Percentiles rank a stretch among this genome's conserved stretches.
These are phyloP conservation scores for Chloropicon primus DNA, from an alignment of 139 green algal genomes.

Conservation along the genomic window DNA sequence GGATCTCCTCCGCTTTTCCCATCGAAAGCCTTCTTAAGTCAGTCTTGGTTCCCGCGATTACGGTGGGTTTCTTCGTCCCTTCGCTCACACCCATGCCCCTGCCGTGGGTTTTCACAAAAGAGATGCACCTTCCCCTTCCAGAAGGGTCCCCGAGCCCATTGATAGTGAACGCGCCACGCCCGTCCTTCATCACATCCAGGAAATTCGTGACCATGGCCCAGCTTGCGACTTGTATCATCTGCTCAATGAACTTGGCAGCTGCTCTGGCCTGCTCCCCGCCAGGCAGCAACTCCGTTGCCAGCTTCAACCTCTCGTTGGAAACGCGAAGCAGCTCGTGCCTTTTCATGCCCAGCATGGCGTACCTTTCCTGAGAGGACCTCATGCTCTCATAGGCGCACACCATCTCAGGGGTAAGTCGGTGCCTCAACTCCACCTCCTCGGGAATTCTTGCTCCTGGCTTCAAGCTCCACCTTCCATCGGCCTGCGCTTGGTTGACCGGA, in stretches of 20 bases:
- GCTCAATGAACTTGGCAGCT: constrained; percentile 23
- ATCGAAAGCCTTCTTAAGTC: constrained; percentile 60
- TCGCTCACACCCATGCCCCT: constrained; percentile 13
- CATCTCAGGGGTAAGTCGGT: constrained; percentile 28
- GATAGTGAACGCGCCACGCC: constrained; percentile 20
- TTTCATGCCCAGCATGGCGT: constrained; percentile 16
- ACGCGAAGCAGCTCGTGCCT: neutral
- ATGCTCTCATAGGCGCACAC: constrained; percentile 31
- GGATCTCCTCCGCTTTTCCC: constrained; percentile 28
- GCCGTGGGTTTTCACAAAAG: constrained; percentile 25
- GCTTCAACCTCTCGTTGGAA: constrained; percentile 7
- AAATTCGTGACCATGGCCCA: constrained; percentile 50
- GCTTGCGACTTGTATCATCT: constrained; percentile 20
- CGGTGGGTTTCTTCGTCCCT: neutral
- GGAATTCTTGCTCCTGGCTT: constrained; percentile 16
- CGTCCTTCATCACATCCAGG: constrained; percentile 27
- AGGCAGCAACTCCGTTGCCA: constrained; percentile 16
- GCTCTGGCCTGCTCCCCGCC: constrained; percentile 8
- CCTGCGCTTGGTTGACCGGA: neutral
- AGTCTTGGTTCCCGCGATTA: constrained; percentile 39
- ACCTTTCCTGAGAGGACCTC: constrained; percentile 8
- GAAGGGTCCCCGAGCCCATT: constrained; percentile 49
- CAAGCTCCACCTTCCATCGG: constrained; percentile 1
- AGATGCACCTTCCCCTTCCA: constrained; percentile 49
- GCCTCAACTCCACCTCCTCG: constrained; percentile 30